A percentile compares a stretch with the other conserved stretches of the same genome.
phyloP scores from a whole-genome alignment of 2,329 filamentous ascomycete genomes.

The Arthrobotrys musiformis region DNA sequence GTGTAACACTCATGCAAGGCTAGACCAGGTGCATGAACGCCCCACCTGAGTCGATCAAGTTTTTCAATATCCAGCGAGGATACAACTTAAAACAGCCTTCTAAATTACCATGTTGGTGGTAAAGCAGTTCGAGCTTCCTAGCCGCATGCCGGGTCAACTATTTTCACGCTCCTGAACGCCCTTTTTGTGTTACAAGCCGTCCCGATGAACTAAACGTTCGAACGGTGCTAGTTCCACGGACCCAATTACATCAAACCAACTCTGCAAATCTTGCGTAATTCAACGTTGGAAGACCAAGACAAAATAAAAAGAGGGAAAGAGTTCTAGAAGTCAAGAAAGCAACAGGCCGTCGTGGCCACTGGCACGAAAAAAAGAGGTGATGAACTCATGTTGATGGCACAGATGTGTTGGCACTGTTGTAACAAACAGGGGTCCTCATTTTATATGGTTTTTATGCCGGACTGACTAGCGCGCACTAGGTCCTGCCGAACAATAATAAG shows the following conservation, averaged over 20 bases:
- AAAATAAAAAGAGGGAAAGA: neutral
- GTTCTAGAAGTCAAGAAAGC: neutral
- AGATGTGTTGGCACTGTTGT: slow-evolving; percentile 49
- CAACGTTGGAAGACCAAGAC: neutral
- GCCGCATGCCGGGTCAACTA: neutral
- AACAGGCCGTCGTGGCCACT: neutral
- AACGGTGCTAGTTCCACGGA: neutral
- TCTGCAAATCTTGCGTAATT: neutral
- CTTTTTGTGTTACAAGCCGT: neutral
- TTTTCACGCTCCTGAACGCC: neutral
- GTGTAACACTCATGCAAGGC: neutral
- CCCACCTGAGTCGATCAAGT: neutral
- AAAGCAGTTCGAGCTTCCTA: neutral
- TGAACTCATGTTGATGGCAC: neutral
- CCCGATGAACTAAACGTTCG: neutral
- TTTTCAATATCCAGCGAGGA: neutral
- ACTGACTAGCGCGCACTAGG: slow-evolving; percentile 1
- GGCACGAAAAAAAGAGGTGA: too few species aligned
- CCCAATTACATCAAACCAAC: slow-evolving; percentile 2
- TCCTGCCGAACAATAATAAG: neutral
- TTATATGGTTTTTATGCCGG: neutral
- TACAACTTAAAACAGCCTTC: slow-evolving; percentile 1
- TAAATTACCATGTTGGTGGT: neutral
- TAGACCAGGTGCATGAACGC: neutral
- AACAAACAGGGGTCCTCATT: slow-evolving; percentile 11